phyloP scores from a whole-genome alignment of 2,329 filamentous ascomycete genomes.

The Trichophyton equinum region DNA sequence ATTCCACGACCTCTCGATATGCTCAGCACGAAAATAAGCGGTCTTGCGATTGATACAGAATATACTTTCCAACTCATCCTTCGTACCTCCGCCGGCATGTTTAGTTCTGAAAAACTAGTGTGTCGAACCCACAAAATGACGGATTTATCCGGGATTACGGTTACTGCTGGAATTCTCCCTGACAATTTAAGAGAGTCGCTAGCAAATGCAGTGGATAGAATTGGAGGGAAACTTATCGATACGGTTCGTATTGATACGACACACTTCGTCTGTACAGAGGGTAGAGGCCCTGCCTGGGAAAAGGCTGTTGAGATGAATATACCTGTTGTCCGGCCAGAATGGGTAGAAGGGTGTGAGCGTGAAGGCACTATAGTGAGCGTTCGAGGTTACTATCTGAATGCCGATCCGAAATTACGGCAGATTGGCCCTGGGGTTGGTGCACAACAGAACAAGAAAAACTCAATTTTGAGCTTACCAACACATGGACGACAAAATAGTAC shows the following conservation, averaged over 20 bases:
- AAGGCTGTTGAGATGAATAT: conserved; percentile 97
- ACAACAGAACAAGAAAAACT: conserved; percentile 11
- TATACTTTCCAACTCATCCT: conserved; percentile 91
- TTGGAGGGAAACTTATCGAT: conserved; percentile 85
- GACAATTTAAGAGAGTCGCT: conserved; percentile 59
- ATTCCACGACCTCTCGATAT: conserved; percentile 80
- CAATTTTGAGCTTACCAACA: conserved; percentile 8
- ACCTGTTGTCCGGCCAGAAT: conserved; percentile 89
- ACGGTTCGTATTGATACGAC: conserved; percentile 91
- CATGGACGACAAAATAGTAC: conserved; percentile 3
- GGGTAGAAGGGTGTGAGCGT: conserved; percentile 91
- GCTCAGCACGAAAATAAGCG: conserved; percentile 92
- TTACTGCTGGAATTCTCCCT: conserved; percentile 80
- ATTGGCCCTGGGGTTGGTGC: conserved; percentile 25
- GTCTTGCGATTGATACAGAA: conserved; percentile 89
- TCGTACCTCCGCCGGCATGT: conserved; percentile 80
- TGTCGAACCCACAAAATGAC: conserved; percentile 98
- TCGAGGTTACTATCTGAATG: conserved; percentile 90
- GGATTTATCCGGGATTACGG: conserved; percentile 85
- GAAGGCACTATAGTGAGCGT: conserved; percentile 88
- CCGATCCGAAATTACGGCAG: conserved; percentile 53
- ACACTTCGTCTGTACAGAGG: conserved; percentile 94
- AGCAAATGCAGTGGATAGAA: conserved; percentile 63
- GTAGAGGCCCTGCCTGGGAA: conserved; percentile 80
- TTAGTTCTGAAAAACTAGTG: conserved; percentile 65